Conservation (phyloP, 129 eudicot species). For the Arctium lappa region DNA sequence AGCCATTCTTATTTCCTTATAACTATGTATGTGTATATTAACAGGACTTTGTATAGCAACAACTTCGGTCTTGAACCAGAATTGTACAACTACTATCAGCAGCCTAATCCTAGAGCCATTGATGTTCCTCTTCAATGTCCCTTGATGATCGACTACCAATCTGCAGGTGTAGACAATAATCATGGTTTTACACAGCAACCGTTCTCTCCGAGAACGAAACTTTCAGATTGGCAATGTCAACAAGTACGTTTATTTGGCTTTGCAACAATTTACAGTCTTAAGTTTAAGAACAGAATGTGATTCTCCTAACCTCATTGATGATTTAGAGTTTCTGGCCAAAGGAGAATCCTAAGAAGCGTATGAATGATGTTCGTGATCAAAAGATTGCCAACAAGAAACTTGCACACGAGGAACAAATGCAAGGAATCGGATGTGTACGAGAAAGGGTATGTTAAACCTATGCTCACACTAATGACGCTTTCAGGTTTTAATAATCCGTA, state of each 20-base stretch:
- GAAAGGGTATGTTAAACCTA: slow-evolving; percentile 19
- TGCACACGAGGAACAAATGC: slow-evolving; percentile 17
- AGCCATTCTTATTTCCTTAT: neutral
- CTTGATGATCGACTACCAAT: slow-evolving; percentile 23
- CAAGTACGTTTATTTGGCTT: slow-evolving; percentile 26
- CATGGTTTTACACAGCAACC: slow-evolving; percentile 10
- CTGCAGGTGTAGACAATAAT: slow-evolving; percentile 13
- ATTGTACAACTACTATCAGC: slow-evolving; percentile 22
- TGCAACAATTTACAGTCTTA: neutral
- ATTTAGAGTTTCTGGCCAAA: slow-evolving; percentile 3
- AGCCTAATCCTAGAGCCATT: slow-evolving; percentile 9
- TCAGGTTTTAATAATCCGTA: neutral
- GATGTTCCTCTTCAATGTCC: slow-evolving; percentile 25
- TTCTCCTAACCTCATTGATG: neutral
- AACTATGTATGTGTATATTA: neutral
- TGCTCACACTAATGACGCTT: neutral
- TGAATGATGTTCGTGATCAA: slow-evolving; percentile 7
- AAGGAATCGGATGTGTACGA: slow-evolving; percentile 16
- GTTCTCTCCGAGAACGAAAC: slow-evolving; percentile 11
- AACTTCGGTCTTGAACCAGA: slow-evolving; percentile 25
- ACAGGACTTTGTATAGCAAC: slow-evolving; percentile 27
- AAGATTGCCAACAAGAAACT: slow-evolving; percentile 31
- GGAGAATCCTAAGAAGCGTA: slow-evolving; percentile 33
- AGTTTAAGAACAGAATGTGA: neutral
- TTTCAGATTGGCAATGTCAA: slow-evolving; percentile 12